A percentile compares a stretch with the other conserved stretches of the same genome.
Evolutionary conservation across 306 rosid species (phyloP).

Genomic region (Myrica gale): DNA sequence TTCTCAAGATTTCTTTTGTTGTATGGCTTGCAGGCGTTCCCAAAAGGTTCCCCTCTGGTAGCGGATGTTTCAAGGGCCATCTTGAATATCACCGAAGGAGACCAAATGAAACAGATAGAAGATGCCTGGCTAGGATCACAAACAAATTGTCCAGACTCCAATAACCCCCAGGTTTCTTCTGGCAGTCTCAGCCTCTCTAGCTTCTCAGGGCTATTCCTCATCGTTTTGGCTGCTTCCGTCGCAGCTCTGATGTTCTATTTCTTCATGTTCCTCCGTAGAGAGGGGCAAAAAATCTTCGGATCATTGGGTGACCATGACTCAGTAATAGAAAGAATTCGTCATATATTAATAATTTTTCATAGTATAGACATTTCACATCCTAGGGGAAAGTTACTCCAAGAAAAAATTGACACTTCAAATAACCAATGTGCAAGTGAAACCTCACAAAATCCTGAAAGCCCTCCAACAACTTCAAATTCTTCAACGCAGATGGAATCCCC

Average conservation of each 20-base stretch:
- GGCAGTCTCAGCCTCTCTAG: constrained; percentile 45
- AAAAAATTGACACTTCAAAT: no score
- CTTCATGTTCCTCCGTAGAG: neutral
- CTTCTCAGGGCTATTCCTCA: constrained; percentile 59
- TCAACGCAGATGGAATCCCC: no score
- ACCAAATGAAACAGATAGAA: constrained; percentile 43
- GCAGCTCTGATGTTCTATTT: constrained; percentile 30
- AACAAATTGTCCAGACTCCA: constrained; percentile 28
- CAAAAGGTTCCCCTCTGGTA: constrained; percentile 47
- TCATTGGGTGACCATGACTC: no score
- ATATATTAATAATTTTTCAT: no score
- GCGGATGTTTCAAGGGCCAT: constrained; percentile 55
- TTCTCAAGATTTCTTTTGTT: neutral
- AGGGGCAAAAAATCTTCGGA: neutral
- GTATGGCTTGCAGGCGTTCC: constrained; percentile 34
- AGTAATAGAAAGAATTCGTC: no score
- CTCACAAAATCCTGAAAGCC: no score
- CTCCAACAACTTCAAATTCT: no score
- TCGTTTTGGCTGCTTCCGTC: constrained; percentile 35
- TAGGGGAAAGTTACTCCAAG: no score
- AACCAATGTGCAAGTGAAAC: no score
- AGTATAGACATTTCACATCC: no score
- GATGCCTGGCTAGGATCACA: constrained; percentile 36
- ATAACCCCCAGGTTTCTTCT: constrained; percentile 25
- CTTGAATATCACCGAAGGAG: constrained; percentile 51